phyloP scores from a whole-genome alignment of 2,329 filamentous ascomycete genomes.

The Xylaria sp. region DNA sequence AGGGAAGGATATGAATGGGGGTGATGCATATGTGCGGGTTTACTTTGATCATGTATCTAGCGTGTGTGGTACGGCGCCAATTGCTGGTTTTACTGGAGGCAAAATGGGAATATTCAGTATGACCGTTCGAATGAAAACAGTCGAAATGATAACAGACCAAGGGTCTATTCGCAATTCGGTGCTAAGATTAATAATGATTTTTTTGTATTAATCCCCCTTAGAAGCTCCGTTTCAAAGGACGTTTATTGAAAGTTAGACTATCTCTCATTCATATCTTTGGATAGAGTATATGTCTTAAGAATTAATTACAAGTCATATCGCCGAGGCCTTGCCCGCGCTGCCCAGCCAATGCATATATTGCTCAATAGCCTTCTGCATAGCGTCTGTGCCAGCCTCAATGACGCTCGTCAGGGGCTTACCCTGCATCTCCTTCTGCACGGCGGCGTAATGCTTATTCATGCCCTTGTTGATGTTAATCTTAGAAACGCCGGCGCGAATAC shows the following conservation, averaged over 20 bases:
- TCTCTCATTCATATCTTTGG: not conserved
- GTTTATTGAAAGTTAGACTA: not conserved
- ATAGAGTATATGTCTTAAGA: not conserved
- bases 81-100: not conserved
- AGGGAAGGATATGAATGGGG: not conserved
- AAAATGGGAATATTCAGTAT: not conserved
- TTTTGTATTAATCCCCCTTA: not conserved
- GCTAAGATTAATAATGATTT: not conserved
- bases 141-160: not conserved
- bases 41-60: conserved; percentile 5
- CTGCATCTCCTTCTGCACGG: conserved; percentile 57
- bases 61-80: not conserved
- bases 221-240: not conserved
- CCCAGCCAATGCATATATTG: conserved; percentile 58
- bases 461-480: conserved; percentile 65
- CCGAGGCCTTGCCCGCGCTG: conserved; percentile 56
- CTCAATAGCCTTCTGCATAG: conserved; percentile 61
- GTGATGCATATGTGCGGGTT: conserved; percentile 4
- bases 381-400: conserved; percentile 58
- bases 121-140: conserved; percentile 6
- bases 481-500: conserved; percentile 58
- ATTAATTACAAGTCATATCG: conserved; percentile 17
- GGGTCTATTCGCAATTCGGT: not conserved
- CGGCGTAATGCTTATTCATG: conserved; percentile 60
- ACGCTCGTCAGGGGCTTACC: conserved; percentile 59